These are phyloP conservation scores for Trichosanthes cucumerina DNA, from an alignment of 306 rosid genomes.

Conservation along the genomic window DNA sequence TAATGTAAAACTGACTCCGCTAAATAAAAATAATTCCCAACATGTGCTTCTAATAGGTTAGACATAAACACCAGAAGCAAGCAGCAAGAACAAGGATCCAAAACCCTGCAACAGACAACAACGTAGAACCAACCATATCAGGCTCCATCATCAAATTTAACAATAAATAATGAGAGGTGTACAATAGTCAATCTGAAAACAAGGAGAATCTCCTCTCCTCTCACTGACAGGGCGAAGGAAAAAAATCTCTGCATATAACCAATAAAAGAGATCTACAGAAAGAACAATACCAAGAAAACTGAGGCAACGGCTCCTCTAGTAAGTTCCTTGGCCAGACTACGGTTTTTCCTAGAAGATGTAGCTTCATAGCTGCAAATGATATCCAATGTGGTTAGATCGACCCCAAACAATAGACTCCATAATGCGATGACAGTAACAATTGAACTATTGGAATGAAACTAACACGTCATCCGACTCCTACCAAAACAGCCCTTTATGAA, in stretches of 20 bases:
- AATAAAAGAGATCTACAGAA: neutral
- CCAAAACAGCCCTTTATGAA: neutral
- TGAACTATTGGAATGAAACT: neutral
- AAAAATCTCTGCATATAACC: too few species aligned
- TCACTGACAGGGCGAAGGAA: neutral
- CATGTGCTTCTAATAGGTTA: constrained; percentile 21
- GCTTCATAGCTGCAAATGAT: constrained; percentile 37
- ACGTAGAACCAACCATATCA: neutral
- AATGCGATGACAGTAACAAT: neutral
- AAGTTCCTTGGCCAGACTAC: constrained; percentile 73
- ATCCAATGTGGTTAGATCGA: neutral
- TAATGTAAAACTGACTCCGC: constrained; percentile 8
- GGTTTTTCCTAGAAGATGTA: constrained; percentile 73
- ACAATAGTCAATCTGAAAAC: neutral
- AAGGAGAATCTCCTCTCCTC: neutral
- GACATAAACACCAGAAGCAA: constrained; percentile 88
- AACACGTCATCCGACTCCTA: neutral
- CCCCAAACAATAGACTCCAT: neutral
- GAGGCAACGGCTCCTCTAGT: constrained; percentile 76
- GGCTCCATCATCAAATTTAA: neutral
- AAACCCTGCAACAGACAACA: constrained; percentile 49
- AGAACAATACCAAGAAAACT: constrained; percentile 12
- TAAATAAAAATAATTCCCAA: neutral
- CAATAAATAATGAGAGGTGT: neutral
- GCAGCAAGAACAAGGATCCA: constrained; percentile 85